Base-by-base conservation (phyloP, 2,329 filamentous ascomycete species). In the Exophiala mesophila region DNA sequence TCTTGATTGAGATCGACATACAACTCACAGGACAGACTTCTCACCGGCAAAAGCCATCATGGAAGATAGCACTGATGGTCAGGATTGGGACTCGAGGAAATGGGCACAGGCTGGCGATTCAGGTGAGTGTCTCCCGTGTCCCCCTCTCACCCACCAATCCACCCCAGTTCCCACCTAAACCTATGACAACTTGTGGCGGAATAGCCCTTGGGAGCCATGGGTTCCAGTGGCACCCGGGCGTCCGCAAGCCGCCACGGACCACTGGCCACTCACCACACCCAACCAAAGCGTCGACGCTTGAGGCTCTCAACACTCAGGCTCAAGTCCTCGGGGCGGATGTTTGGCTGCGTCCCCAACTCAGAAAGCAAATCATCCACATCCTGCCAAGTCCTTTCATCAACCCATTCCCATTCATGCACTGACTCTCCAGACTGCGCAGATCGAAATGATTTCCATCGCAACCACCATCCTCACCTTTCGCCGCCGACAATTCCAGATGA, bases 401-500 rank as follows among this genome's bases (percentile, higher is more conserved):
- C 28, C 15, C 37, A 19, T 34, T 26, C 35, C 37, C 15, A 39
- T 17, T 33, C 33, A 42, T 36, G 19, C 24, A 38, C 43, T 45
- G 41, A 44, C 37, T 37, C 31, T 50, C 40, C 41, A 44, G 45
- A 45, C 41, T 51, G 48, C 48, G 48, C 41, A 48, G 48, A 45
- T 48, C 28, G 45, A 34, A 43, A 39, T 33, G 29, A 48, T 43
- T 17, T 5, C 32, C 8, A 34, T 17, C n/a, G 18, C n/a, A 16
- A 34, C 32, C 9, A 45, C 15, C 41, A 38, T 20, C 29, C 32
- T 31, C 18, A 13, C 9, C 34, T 20, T 8, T 19, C 9, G 28
- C 33, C 18, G 17, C 19, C 31, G 21, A 28, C 29, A 31, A 19
- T 34, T 31, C 39, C 50, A 40, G 43, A 71, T 72, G 69, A 62